These are phyloP conservation scores for Elymus sibiricus DNA, from an alignment of 176 grass and related monocot genomes.

Conservation along the genomic window DNA sequence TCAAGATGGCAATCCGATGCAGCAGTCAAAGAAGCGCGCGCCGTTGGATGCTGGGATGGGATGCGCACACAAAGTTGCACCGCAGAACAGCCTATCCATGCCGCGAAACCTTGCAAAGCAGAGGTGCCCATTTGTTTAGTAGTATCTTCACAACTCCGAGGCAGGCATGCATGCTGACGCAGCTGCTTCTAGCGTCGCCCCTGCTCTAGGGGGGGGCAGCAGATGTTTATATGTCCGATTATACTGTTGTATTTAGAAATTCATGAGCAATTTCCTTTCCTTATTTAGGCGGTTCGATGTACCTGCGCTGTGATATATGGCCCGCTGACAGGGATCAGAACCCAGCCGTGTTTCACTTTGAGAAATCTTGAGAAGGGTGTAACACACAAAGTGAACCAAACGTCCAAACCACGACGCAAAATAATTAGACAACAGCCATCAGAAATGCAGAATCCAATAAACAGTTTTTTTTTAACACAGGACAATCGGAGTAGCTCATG, in stretches of 20 bases:
- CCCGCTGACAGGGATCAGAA: background rate
- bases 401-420: background rate
- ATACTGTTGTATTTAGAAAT: constrained; percentile 27
- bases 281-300: background rate
- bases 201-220: constrained; percentile 2
- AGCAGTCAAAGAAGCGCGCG: constrained; percentile 7
- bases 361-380: background rate
- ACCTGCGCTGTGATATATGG: background rate
- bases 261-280: background rate
- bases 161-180: constrained; percentile 11
- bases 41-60: constrained; percentile 17
- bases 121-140: constrained; percentile 23
- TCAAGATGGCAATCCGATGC: constrained; percentile 1
- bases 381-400: too few relatives aligned
- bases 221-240: constrained; percentile 7
- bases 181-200: background rate
- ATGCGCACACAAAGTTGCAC: background rate
- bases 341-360: background rate
- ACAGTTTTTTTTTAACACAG: too few relatives aligned
- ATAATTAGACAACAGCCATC: background rate
- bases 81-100: background rate
- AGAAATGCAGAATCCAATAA: too few relatives aligned
- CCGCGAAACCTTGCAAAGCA: background rate
- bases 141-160: background rate
- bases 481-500: too few relatives aligned